These are phyloP conservation scores for Leishmania martiniquensis DNA, from an alignment of 208 protist species.

Conservation along the genomic window DNA sequence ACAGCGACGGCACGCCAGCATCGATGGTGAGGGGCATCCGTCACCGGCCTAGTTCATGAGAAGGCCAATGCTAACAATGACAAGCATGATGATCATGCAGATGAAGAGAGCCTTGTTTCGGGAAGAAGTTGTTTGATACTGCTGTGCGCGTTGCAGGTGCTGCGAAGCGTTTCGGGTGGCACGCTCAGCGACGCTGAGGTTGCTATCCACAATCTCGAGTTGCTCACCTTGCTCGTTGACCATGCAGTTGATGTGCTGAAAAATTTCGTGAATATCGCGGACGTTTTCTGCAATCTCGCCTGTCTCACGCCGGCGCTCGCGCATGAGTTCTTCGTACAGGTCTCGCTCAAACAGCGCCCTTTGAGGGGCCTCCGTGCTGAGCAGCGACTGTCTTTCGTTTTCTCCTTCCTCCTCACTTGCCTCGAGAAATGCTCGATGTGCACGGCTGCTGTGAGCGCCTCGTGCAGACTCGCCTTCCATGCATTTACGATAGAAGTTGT, in stretches of 20 bases:
- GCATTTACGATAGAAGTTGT: constrained; percentile 86
- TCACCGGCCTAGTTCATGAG: constrained; percentile 12
- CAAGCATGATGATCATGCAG: constrained; percentile 57
- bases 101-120: constrained; percentile 67
- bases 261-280: constrained; percentile 88
- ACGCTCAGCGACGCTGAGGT: constrained; percentile 53
- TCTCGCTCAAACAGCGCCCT: constrained; percentile 70
- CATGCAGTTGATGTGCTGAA: constrained; percentile 85
- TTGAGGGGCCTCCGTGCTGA: constrained; percentile 38
- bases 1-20: too few relatives aligned
- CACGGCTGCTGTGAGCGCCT: constrained; percentile 26
- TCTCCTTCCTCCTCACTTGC: constrained; percentile 45
- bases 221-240: constrained; percentile 81
- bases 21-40: not conserved
- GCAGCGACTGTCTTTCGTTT: constrained; percentile 17
- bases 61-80: constrained; percentile 39
- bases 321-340: constrained; percentile 85
- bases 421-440: constrained; percentile 16
- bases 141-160: constrained; percentile 65
- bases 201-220: constrained; percentile 72
- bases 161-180: constrained; percentile 70
- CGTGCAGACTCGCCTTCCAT: constrained; percentile 70
- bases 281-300: constrained; percentile 87
- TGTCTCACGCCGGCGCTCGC: constrained; percentile 78
- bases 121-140: constrained; percentile 58